phyloP scores from a whole-genome alignment of 208 protist genomes.

The Novymonas esmeraldas region DNA sequence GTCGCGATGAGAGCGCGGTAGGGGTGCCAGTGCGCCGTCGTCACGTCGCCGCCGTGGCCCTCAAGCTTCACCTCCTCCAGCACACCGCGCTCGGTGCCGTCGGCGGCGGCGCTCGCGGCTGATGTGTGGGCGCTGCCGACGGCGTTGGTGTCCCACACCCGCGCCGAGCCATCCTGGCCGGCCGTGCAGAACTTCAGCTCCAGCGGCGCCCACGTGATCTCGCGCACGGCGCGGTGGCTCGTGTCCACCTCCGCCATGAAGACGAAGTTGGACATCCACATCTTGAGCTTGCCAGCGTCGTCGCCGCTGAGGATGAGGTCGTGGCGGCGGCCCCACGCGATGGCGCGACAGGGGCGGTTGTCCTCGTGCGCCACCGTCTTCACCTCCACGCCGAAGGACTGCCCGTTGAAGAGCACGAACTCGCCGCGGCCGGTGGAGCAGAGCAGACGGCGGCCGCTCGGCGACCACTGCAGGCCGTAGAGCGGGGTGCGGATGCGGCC shows the following conservation, averaged over 20 bases:
- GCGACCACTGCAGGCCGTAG: slow-evolving; percentile 79
- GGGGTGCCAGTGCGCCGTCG: slow-evolving; percentile 88
- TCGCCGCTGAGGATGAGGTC: slow-evolving; percentile 87
- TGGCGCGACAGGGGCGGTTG: slow-evolving; percentile 64
- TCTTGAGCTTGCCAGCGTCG: slow-evolving; percentile 82
- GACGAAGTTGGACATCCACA: slow-evolving; percentile 86
- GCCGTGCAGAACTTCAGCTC: slow-evolving; percentile 86
- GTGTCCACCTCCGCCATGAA: slow-evolving; percentile 80
- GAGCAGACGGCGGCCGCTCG: slow-evolving; percentile 79
- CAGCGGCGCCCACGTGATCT: slow-evolving; percentile 76
- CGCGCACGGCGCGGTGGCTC: slow-evolving; percentile 79
- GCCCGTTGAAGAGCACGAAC: slow-evolving; percentile 89
- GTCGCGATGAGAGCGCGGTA: slow-evolving; percentile 81
- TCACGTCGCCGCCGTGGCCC: slow-evolving; percentile 88
- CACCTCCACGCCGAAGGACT: slow-evolving; percentile 88
- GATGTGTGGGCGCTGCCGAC: slow-evolving; percentile 48
- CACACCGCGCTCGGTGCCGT: slow-evolving; percentile 7
- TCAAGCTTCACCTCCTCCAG: slow-evolving; percentile 86
- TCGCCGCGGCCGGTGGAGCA: slow-evolving; percentile 81
- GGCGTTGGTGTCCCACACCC: slow-evolving; percentile 82
- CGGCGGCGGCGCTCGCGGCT: slow-evolving; percentile 7
- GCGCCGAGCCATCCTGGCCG: slow-evolving; percentile 83
- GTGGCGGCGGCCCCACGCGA: slow-evolving; percentile 79
- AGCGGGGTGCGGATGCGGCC: slow-evolving; percentile 58
- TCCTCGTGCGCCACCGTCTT: slow-evolving; percentile 89